Conservation (phyloP, 192 early-diverging fungal genomes). For the Linnemannia hyalina region DNA sequence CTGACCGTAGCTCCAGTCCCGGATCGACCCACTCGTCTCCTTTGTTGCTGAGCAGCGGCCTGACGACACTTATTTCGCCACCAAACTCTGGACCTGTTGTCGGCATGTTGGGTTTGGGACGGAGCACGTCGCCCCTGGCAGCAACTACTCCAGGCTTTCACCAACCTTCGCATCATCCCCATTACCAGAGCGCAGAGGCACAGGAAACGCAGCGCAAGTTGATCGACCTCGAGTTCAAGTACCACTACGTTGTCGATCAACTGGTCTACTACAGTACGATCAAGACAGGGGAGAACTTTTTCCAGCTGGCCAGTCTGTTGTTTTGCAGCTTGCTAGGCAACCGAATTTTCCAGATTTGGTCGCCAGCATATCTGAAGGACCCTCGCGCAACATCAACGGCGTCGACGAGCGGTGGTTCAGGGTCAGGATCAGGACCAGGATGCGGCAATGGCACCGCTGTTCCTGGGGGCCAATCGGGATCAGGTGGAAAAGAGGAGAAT, state of each 20-base stretch:
- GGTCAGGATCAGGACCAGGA: not conserved
- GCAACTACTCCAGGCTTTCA: not conserved
- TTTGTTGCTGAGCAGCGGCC: conserved; percentile 11
- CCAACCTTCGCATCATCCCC: conserved; percentile 45
- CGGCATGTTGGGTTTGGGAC: conserved; percentile 50
- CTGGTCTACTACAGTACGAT: conserved; percentile 82
- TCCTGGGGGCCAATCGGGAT: not conserved
- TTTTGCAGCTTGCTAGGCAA: conserved; percentile 69
- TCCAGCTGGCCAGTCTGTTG: conserved; percentile 74
- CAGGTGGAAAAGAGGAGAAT: not conserved
- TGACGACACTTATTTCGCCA: conserved; percentile 10
- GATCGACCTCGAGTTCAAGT: conserved; percentile 74
- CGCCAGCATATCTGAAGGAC: conserved; percentile 57
- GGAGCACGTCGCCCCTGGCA: conserved; percentile 2
- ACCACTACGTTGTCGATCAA: conserved; percentile 82
- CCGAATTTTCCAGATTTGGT: conserved; percentile 65
- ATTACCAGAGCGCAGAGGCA: conserved; percentile 33
- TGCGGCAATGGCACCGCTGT: not conserved
- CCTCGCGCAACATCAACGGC: conserved; percentile 16
- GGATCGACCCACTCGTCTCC: conserved; percentile 5
- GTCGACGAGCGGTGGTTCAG: not conserved
- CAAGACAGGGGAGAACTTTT: conserved; percentile 78
- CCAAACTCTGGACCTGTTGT: conserved; percentile 27
- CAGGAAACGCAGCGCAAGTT: conserved; percentile 58
- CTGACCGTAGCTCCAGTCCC: conserved; percentile 19